phyloP scores from a whole-genome alignment of 2,329 filamentous ascomycete genomes.

The Dactylonectria macrodidyma region DNA sequence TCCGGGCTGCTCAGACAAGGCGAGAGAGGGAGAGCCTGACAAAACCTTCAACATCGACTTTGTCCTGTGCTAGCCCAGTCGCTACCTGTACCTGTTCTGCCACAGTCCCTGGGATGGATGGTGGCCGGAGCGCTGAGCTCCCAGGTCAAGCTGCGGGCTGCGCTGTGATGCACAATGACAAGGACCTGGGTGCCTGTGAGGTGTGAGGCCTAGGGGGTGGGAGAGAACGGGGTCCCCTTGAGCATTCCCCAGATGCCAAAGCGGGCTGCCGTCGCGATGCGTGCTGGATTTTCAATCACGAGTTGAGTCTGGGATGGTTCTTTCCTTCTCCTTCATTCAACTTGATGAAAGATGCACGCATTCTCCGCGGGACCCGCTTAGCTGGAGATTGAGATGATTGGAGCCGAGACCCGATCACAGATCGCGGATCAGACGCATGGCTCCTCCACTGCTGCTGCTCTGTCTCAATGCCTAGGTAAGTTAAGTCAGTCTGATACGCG shows the following conservation, averaged over 20 bases:
- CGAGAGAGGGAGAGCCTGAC: background rate
- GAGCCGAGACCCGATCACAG: conserved; percentile 5
- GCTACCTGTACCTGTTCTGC: background rate
- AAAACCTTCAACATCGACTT: background rate
- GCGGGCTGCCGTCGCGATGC: conserved; percentile 6
- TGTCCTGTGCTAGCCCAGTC: background rate
- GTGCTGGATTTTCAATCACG: background rate
- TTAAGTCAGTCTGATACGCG: background rate
- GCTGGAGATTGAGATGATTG: conserved; percentile 4
- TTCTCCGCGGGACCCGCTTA: conserved; percentile 6
- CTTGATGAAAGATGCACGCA: background rate
- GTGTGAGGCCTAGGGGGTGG: conserved; percentile 3
- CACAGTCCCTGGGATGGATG: background rate
- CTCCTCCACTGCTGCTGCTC: background rate
- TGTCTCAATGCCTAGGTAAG: background rate
- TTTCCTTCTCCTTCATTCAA: conserved; percentile 1
- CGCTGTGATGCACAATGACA: conserved; percentile 10
- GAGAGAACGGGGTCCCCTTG: conserved; percentile 30
- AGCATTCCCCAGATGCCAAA: conserved; percentile 46
- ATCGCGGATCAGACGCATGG: conserved; percentile 3
- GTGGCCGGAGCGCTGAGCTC: background rate
- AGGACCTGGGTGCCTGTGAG: conserved; percentile 17
- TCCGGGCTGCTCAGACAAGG: background rate
- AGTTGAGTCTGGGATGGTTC: conserved; percentile 13
- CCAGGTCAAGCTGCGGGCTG: conserved; percentile 21